Percentiles rank a stretch among this genome's conserved stretches.
Evolutionary conservation across 2,329 filamentous ascomycete genomes (phyloP).

Genomic region (Colletotrichum lindemuthianum): DNA sequence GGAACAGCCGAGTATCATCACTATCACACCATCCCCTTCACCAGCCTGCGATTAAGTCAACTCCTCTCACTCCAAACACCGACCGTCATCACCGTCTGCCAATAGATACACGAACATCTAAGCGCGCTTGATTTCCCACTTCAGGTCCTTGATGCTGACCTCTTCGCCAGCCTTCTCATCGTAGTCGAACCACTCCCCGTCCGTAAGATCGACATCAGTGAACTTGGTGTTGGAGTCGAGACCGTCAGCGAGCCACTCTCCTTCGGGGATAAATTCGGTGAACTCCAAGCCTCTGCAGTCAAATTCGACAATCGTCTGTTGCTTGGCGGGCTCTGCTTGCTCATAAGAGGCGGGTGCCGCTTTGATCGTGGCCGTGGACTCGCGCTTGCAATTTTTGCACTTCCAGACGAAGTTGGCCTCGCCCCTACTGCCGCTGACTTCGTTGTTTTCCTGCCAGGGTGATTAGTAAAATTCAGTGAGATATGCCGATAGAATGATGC

Average conservation of each 20-base stretch:
- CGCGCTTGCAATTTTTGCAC: constrained; percentile 97
- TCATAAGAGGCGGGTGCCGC: constrained; percentile 77
- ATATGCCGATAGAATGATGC: constrained; percentile 43
- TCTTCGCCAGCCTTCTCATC: constrained; percentile 93
- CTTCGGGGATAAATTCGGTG: constrained; percentile 90
- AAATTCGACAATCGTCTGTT: constrained; percentile 85
- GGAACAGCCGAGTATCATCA: too few relatives aligned
- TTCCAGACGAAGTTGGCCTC: constrained; percentile 99
- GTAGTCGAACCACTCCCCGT: constrained; percentile 98
- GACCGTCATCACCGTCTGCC: constrained; percentile 28
- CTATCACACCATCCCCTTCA: too few relatives aligned
- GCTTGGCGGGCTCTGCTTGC: constrained; percentile 76
- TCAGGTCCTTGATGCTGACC: constrained; percentile 89
- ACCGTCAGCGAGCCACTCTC: constrained; percentile 89
- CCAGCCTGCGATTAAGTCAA: neutral
- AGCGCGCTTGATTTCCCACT: constrained; percentile 83
- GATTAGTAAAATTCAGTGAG: neutral
- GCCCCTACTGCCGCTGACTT: constrained; percentile 91
- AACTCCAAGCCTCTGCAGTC: constrained; percentile 97
- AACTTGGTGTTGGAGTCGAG: constrained; percentile 85
- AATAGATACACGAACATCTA: constrained; percentile 50
- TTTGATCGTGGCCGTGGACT: constrained; percentile 87
- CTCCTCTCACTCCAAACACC: constrained; percentile 7
- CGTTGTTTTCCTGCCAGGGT: constrained; percentile 77
- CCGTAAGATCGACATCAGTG: constrained; percentile 79